Evolutionary conservation across 257 asterid genomes (phyloP).

Genomic region (Solanum ossicruentum): DNA sequence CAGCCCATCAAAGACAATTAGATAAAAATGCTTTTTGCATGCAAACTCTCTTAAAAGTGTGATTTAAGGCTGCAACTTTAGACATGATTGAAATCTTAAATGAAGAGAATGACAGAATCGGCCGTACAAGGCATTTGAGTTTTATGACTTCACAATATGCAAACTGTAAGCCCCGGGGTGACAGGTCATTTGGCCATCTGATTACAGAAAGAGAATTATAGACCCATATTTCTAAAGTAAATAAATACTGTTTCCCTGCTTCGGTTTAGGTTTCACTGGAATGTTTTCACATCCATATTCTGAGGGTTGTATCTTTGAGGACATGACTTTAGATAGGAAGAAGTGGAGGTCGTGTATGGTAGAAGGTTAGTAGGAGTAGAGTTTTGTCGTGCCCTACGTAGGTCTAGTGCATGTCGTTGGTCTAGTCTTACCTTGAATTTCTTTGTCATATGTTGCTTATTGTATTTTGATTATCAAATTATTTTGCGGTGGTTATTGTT

Average conservation of each 20-base stretch:
- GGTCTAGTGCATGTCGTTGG: too few relatives aligned
- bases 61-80: not conserved
- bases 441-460: too few relatives aligned
- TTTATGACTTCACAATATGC: not conserved
- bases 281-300: not conserved
- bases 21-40: not conserved
- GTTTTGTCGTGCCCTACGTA: too few relatives aligned
- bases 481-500: too few relatives aligned
- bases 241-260: not conserved
- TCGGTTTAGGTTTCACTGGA: not conserved
- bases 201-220: not conserved
- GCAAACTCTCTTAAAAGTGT: not conserved
- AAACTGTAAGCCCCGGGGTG: not conserved
- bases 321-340: too few relatives aligned
- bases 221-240: not conserved
- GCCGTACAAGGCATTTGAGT: not conserved
- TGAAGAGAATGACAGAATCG: not conserved
- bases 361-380: too few relatives aligned
- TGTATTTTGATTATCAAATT: too few relatives aligned
- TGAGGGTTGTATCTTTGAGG: not conserved
- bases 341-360: too few relatives aligned
- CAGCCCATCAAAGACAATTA: not conserved
- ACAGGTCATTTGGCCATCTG: not conserved
- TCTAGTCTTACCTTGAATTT: too few relatives aligned
- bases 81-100: not conserved